Conservation (phyloP, 441 rosid species). For the Erodium trifolium region DNA sequence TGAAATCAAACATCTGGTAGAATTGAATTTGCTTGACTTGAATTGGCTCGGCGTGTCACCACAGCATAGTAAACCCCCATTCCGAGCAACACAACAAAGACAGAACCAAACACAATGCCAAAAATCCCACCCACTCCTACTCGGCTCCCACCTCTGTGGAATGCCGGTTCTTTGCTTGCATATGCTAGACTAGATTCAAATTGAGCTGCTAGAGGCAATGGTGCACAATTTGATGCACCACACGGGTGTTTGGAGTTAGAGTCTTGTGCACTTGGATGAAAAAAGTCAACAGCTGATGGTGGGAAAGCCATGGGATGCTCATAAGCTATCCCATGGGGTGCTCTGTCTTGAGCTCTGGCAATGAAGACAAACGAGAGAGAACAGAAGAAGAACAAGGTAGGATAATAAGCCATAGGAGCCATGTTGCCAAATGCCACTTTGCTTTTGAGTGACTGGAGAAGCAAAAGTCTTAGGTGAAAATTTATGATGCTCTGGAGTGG, state of each 20-base stretch:
- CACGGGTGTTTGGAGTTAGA: constrained; percentile 22
- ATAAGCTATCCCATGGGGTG: constrained; percentile 76
- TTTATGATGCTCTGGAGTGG: constrained; percentile 6
- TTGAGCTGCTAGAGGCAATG: constrained; percentile 66
- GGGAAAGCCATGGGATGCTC: constrained; percentile 73
- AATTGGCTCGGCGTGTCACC: constrained; percentile 28
- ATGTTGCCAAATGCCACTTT: constrained; percentile 23
- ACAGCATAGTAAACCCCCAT: constrained; percentile 33
- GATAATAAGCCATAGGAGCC: constrained; percentile 25
- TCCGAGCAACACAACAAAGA: constrained; percentile 31
- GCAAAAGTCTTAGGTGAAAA: background rate
- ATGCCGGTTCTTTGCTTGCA: constrained; percentile 19
- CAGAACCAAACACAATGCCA: constrained; percentile 44
- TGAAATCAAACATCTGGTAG: constrained; percentile 30
- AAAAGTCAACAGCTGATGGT: constrained; percentile 73
- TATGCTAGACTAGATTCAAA: constrained; percentile 16
- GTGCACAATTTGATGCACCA: constrained; percentile 44
- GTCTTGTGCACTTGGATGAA: constrained; percentile 29
- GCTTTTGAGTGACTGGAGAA: background rate
- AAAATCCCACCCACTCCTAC: constrained; percentile 41
- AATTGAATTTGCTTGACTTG: constrained; percentile 28
- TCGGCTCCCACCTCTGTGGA: constrained; percentile 21
- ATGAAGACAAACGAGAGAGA: constrained; percentile 23
- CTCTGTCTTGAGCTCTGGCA: constrained; percentile 57
- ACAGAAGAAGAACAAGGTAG: constrained; percentile 19